Evolutionary conservation across 1,284 basidiomycete species (phyloP).

Genomic region (Tilletiopsis washingtonensis): DNA sequence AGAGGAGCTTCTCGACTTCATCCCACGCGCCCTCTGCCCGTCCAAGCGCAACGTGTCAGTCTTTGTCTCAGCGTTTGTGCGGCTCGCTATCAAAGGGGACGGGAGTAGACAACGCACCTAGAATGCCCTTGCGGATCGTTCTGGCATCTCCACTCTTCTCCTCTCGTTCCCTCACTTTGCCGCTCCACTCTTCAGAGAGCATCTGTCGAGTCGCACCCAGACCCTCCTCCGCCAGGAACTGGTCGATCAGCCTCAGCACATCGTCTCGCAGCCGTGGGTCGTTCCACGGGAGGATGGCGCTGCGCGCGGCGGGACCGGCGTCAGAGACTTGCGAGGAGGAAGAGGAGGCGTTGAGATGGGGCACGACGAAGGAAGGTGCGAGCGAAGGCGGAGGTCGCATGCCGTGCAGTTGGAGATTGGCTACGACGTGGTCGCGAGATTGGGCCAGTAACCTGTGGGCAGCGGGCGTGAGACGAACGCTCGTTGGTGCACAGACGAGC

Average conservation of each 20-base stretch:
- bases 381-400: constrained; percentile 19
- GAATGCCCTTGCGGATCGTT: constrained; percentile 49
- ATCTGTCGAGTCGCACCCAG: constrained; percentile 47
- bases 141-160: constrained; percentile 46
- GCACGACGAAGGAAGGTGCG: neutral
- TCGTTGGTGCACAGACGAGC: no score
- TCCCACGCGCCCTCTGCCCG: constrained; percentile 51
- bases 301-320: constrained; percentile 10
- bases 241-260: constrained; percentile 46
- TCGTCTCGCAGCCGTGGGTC: constrained; percentile 32
- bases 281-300: constrained; percentile 35
- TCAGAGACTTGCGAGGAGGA: neutral
- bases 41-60: neutral
- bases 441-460: constrained; percentile 27
- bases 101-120: constrained; percentile 45
- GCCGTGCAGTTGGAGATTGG: constrained; percentile 32
- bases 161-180: constrained; percentile 36
- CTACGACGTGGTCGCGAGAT: constrained; percentile 28
- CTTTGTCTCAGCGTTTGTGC: neutral
- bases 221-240: constrained; percentile 50
- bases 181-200: constrained; percentile 48
- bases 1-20: constrained; percentile 48
- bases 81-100: no score
- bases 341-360: constrained; percentile 16
- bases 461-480: no score